Base-by-base conservation (phyloP, 2,329 filamentous ascomycete species). In the Paecilomyces sp. region DNA sequence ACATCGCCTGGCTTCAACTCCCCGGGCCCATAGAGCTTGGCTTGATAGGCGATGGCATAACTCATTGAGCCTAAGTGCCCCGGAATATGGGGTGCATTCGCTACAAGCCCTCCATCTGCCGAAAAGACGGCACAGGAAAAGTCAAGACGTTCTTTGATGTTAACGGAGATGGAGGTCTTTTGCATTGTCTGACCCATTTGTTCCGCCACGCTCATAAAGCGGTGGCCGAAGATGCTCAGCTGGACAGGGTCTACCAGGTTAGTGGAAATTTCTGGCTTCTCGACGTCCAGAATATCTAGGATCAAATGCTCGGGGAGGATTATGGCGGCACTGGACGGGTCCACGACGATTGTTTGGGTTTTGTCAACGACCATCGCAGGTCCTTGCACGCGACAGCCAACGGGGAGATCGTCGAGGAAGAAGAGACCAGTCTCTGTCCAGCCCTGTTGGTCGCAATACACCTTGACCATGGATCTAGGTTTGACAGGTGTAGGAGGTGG, bases 301-400 rank as follows among this genome's bases (percentile, higher is more conserved):
- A 97, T 83, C 7, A 97, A 91, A 67, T 96, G 93, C 0, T 92
- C 96, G 63, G 91, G 83, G 18, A 96, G 86, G 33, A 96, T 81
- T 25, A 92, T 76, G 0, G 92, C 93, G 22, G 85, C 85, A 2
- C 91, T 85, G 30, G 84, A 84, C 0, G 92, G 93, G 0, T 90
- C 90, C 2, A 97, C 87, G 0, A 97, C 90, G 63, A 97, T 94
- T 0, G 93, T 97, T 74, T 97, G 93, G 0, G 76, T 78, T 34
- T 76, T 67, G 58, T 78, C 92, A 2, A 92, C 91, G 62, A 96
- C 84, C 74, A 70, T 60, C 0, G 74, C 74, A 0, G 76, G 75
- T 0, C 74, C 75, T 2, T 58, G 52, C 28, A 76, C 63, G 0
- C 61, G 55, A 12, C 59, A 60, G 1, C 64, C 63, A 54, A 63